These are phyloP conservation scores for Solanum verrucosum DNA, from an alignment of 257 asterid genomes.

Conservation along the genomic window DNA sequence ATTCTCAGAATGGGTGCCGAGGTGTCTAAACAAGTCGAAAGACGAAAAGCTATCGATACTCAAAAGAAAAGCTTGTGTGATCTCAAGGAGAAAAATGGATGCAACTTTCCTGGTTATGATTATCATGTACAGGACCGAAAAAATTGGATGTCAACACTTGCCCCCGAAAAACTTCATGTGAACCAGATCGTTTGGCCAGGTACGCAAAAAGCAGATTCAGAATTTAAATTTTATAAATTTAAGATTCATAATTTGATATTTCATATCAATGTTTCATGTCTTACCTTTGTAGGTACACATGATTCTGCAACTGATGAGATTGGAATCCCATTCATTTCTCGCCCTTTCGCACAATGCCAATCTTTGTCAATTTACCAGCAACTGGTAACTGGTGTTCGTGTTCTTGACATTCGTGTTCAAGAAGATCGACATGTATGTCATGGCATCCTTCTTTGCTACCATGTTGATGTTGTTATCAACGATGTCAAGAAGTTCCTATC, in stretches of 20 bases:
- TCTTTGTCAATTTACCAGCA: conserved; percentile 64
- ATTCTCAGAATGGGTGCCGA: conserved; percentile 45
- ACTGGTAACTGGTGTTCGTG: conserved; percentile 56
- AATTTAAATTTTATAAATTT: background rate
- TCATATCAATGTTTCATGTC: background rate
- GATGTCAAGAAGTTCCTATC: conserved; percentile 52
- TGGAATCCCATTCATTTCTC: conserved; percentile 56
- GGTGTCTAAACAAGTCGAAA: conserved; percentile 48
- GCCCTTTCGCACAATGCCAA: conserved; percentile 85
- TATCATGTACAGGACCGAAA: conserved; percentile 47
- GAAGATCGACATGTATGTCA: conserved; percentile 73
- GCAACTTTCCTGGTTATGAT: conserved; percentile 60
- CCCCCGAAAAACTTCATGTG: conserved; percentile 38
- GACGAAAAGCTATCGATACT: conserved; percentile 38
- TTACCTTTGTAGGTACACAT: conserved; percentile 44
- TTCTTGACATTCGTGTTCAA: conserved; percentile 69
- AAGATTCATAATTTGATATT: background rate
- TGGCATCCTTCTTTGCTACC: conserved; percentile 53
- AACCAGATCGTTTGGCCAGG: conserved; percentile 92
- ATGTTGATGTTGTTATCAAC: conserved; percentile 50
- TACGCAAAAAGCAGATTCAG: conserved; percentile 24
- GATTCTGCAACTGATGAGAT: conserved; percentile 84
- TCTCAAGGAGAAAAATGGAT: conserved; percentile 33
- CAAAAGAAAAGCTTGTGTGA: conserved; percentile 47
- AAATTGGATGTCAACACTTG: conserved; percentile 70